These are phyloP conservation scores for Draba incana DNA, from an alignment of 345 rosid genomes.

Conservation along the genomic window DNA sequence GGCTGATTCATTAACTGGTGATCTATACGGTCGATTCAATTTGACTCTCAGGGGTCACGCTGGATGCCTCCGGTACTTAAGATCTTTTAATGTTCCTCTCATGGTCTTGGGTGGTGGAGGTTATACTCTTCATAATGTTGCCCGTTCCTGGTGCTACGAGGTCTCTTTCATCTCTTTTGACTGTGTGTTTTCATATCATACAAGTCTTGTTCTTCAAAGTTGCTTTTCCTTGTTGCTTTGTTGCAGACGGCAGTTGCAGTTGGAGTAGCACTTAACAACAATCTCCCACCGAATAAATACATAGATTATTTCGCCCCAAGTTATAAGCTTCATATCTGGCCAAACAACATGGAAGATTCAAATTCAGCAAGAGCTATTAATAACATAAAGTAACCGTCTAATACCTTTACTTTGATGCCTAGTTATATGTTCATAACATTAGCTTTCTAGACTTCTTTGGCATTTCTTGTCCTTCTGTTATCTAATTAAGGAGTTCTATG, in stretches of 20 bases:
- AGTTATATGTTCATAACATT: not conserved
- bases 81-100: constrained; percentile 82
- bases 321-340: not conserved
- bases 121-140: constrained; percentile 63
- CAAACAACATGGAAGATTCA: not conserved
- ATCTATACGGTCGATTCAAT: constrained; percentile 72
- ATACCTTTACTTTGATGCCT: too few species aligned
- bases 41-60: constrained; percentile 80
- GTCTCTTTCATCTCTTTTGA: constrained; percentile 40
- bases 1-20: constrained; percentile 80
- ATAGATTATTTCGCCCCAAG: not conserved
- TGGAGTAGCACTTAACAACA: constrained; percentile 13
- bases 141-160: constrained; percentile 94
- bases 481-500: not conserved
- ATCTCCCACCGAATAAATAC: not conserved
- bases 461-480: not conserved
- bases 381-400: constrained; percentile 1
- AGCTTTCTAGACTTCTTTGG: not conserved
- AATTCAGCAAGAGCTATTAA: constrained; percentile 6
- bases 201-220: constrained; percentile 26
- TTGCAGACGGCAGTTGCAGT: constrained; percentile 67
- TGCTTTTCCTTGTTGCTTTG: constrained; percentile 18
- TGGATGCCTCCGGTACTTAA: constrained; percentile 65
- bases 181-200: not conserved
- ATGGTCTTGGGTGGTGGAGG: constrained; percentile 95